A percentile compares a stretch with the other conserved stretches of the same genome.
phyloP scores from a whole-genome alignment of 2,329 filamentous ascomycete genomes.

The Talaromyces piceae region DNA sequence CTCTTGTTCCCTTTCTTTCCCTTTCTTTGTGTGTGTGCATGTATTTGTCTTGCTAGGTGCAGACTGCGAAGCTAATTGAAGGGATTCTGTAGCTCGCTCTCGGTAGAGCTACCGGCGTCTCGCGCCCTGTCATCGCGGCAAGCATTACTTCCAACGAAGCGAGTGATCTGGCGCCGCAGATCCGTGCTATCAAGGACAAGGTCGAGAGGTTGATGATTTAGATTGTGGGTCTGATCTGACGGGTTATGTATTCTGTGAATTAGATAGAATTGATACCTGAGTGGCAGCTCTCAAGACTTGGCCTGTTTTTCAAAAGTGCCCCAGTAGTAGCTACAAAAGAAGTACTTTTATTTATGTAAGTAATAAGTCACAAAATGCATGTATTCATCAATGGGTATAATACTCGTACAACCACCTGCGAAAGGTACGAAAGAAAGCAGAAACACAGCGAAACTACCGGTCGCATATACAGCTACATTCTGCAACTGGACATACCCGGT shows the following conservation, averaged over 20 bases:
- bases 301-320: neutral
- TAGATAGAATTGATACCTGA: neutral
- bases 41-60: too few relatives aligned
- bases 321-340: neutral
- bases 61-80: neutral
- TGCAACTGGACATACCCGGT: conserved; percentile 33
- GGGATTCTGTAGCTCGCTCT: conserved; percentile 55
- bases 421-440: neutral
- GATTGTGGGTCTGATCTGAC: conserved; percentile 17
- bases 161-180: conserved; percentile 78
- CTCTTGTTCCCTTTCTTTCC: too few relatives aligned
- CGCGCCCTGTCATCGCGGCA: conserved; percentile 75
- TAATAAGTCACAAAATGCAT: too few relatives aligned
- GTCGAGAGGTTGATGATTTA: conserved; percentile 93
- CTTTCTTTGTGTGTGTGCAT: too few relatives aligned
- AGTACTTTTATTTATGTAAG: too few relatives aligned
- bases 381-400: conserved; percentile 6
- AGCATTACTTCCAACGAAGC: conserved; percentile 90
- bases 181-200: conserved; percentile 85
- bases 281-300: neutral
- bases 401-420: conserved; percentile 6
- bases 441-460: conserved; percentile 16
- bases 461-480: conserved; percentile 37
- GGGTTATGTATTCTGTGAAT: neutral
- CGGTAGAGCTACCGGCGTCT: conserved; percentile 83